These are phyloP conservation scores for Ustilago esculenta DNA, from an alignment of 1,284 basidiomycete species.

Conservation along the genomic window DNA sequence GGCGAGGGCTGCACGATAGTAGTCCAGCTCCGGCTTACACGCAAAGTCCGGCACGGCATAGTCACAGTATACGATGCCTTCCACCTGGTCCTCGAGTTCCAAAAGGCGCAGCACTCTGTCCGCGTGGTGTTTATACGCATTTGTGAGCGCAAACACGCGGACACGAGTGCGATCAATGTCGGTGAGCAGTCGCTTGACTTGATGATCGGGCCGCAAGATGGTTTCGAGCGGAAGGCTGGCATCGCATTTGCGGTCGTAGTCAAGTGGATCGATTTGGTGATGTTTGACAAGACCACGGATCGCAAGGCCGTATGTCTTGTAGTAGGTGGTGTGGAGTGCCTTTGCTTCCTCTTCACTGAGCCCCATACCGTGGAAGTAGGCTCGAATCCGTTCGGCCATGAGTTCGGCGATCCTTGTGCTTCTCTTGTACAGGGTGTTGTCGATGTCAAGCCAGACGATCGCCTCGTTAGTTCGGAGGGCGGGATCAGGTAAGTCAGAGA, in stretches of 20 bases:
- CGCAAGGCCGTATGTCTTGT: slow-evolving; percentile 81
- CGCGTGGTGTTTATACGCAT: slow-evolving; percentile 75
- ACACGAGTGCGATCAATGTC: slow-evolving; percentile 81
- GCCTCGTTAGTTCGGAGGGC: slow-evolving; percentile 43
- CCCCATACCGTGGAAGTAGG: slow-evolving; percentile 79
- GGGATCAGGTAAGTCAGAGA: slow-evolving; percentile 30
- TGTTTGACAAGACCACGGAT: slow-evolving; percentile 81
- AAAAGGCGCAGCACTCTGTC: slow-evolving; percentile 80
- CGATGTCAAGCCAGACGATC: slow-evolving; percentile 84
- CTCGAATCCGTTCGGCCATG: slow-evolving; percentile 84
- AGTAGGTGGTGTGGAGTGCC: slow-evolving; percentile 79
- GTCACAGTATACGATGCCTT: slow-evolving; percentile 83
- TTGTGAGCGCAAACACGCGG: slow-evolving; percentile 69
- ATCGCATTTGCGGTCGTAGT: slow-evolving; percentile 86
- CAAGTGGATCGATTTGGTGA: slow-evolving; percentile 83
- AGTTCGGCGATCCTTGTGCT: slow-evolving; percentile 73
- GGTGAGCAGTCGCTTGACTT: slow-evolving; percentile 75
- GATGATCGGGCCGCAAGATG: slow-evolving; percentile 77
- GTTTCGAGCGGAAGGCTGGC: slow-evolving; percentile 83
- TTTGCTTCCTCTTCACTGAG: slow-evolving; percentile 77
- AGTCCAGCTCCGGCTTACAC: slow-evolving; percentile 79
- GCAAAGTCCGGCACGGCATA: slow-evolving; percentile 76
- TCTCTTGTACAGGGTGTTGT: slow-evolving; percentile 79
- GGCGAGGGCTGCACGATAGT: slow-evolving; percentile 53
- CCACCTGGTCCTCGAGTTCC: slow-evolving; percentile 78